phyloP scores from a whole-genome alignment of 306 rosid species.

The Glycine tomentella region DNA sequence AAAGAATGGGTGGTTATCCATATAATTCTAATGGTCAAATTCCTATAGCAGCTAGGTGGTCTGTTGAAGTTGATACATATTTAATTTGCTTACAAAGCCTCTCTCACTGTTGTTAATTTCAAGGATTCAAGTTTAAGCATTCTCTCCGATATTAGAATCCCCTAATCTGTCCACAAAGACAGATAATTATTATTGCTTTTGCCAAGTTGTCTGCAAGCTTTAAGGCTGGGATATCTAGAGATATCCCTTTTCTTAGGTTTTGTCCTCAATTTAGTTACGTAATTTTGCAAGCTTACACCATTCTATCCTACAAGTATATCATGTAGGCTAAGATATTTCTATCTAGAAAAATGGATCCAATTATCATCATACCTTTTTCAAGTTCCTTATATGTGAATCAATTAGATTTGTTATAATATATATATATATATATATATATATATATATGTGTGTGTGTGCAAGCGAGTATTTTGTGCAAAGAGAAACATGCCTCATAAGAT shows the following conservation, averaged over 20 bases:
- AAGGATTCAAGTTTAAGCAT: slow-evolving; percentile 36
- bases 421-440: too few species aligned
- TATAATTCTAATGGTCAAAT: too few species aligned
- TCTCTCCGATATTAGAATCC: not conserved
- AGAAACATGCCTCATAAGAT: not conserved
- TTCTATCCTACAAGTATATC: slow-evolving; percentile 17
- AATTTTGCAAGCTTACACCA: slow-evolving; percentile 31
- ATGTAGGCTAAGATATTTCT: not conserved
- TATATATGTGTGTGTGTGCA: too few species aligned
- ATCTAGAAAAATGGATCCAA: not conserved
- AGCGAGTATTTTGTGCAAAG: not conserved
- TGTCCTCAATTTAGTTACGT: slow-evolving; percentile 10
- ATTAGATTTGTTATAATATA: not conserved
- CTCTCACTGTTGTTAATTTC: too few species aligned
- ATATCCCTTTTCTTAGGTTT: not conserved
- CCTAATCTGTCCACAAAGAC: slow-evolving; percentile 25
- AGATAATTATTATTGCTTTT: slow-evolving; percentile 36
- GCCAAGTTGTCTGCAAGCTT: slow-evolving; percentile 53
- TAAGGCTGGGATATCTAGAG: slow-evolving; percentile 50
- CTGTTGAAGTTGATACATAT: too few species aligned
- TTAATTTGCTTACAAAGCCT: too few species aligned
- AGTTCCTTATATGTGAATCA: not conserved
- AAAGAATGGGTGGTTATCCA: not conserved
- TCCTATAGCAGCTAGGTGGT: too few species aligned
- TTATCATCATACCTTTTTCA: not conserved